Evolutionary conservation across 2,329 filamentous ascomycete species (phyloP).

Genomic region (Huntiella bhutanensis): DNA sequence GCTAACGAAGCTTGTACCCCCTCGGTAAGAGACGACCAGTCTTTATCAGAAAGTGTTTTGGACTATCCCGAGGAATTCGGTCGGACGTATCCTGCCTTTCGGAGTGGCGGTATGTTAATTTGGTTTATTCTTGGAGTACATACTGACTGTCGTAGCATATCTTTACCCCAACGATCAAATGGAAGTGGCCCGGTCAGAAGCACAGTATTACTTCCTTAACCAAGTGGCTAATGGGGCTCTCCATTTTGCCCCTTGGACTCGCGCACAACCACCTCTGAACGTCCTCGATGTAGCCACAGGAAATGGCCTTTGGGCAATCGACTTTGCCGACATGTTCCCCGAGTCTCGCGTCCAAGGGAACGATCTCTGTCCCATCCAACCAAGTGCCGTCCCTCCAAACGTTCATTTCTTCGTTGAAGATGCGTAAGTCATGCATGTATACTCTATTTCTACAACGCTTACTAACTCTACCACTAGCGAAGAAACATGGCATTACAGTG

Average conservation of each 20-base stretch:
- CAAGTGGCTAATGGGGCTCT: slow-evolving; percentile 22
- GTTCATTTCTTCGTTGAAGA: slow-evolving; percentile 60
- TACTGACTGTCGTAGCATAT: slow-evolving; percentile 20
- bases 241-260: slow-evolving; percentile 25
- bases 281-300: slow-evolving; percentile 28
- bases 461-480: slow-evolving; percentile 18
- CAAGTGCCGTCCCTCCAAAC: slow-evolving; percentile 47
- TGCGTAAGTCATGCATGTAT: slow-evolving; percentile 18
- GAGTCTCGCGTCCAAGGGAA: slow-evolving; percentile 39
- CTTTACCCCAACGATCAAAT: slow-evolving; percentile 26
- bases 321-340: slow-evolving; percentile 45
- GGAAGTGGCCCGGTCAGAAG: slow-evolving; percentile 24
- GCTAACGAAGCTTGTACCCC: background rate
- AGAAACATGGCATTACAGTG: slow-evolving; percentile 32
- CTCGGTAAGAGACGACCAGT: slow-evolving; percentile 17
- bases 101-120: slow-evolving; percentile 24
- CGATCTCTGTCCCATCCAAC: slow-evolving; percentile 51
- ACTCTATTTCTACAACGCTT: background rate
- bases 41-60: slow-evolving; percentile 24
- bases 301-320: slow-evolving; percentile 42
- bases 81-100: slow-evolving; percentile 28
- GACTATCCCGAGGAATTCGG: slow-evolving; percentile 25
- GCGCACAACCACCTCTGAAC: slow-evolving; percentile 18
- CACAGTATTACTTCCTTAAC: slow-evolving; percentile 22
- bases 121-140: background rate